phyloP scores from a whole-genome alignment of 2,329 filamentous ascomycete genomes.

The Cladosporium austrohemisphaericum region DNA sequence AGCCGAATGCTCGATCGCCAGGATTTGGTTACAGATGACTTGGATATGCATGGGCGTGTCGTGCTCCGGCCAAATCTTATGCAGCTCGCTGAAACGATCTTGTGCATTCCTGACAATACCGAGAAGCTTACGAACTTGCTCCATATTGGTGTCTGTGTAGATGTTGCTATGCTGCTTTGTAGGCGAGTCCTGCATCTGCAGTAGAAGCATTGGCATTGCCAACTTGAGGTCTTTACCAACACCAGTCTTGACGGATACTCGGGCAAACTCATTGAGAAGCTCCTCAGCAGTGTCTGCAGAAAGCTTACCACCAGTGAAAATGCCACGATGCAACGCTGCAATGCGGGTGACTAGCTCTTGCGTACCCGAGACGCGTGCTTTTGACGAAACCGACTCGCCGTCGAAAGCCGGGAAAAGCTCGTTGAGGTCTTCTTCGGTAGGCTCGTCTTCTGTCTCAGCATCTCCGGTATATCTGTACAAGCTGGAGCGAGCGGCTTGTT shows the following conservation, averaged over 20 bases:
- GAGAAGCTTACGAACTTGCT: constrained; percentile 71
- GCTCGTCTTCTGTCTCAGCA: constrained; percentile 70
- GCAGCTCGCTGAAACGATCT: constrained; percentile 67
- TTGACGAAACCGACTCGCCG: background rate
- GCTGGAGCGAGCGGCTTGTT: constrained; percentile 68
- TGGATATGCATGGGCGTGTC: constrained; percentile 78
- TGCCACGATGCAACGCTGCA: constrained; percentile 22
- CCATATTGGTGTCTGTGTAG: constrained; percentile 75
- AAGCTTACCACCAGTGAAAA: constrained; percentile 15
- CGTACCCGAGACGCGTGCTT: constrained; percentile 7
- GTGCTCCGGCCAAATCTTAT: constrained; percentile 63
- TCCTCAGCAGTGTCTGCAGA: constrained; percentile 17
- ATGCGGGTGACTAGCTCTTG: constrained; percentile 25
- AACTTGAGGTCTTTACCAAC: background rate
- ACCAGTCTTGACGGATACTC: background rate
- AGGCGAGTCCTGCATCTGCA: constrained; percentile 18
- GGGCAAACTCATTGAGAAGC: constrained; percentile 19
- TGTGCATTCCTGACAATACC: constrained; percentile 65
- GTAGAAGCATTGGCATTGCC: constrained; percentile 32
- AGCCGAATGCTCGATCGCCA: constrained; percentile 72
- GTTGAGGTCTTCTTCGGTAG: constrained; percentile 69
- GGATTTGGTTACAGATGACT: constrained; percentile 66
- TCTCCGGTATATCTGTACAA: constrained; percentile 81
- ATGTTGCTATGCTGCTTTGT: constrained; percentile 65
- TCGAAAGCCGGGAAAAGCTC: constrained; percentile 72